phyloP scores from a whole-genome alignment of 805 yeast genomes.

The Yarrowia hollandica region DNA sequence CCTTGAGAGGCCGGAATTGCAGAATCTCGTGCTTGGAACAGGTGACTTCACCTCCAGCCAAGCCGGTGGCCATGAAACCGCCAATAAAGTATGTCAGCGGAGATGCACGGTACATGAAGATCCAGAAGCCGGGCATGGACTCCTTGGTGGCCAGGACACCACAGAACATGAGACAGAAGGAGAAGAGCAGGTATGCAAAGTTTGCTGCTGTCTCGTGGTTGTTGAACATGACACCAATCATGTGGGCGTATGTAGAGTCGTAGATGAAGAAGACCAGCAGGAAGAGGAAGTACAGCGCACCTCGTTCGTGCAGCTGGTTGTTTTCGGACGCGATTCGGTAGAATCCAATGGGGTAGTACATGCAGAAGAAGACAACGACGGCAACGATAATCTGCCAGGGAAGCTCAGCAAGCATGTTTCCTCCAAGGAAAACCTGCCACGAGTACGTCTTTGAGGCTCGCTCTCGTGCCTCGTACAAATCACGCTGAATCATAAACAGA shows the following conservation, averaged over 20 bases:
- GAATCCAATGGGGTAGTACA: constrained; percentile 73
- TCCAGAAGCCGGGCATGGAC: constrained; percentile 77
- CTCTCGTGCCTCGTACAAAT: constrained; percentile 69
- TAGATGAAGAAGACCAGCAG: constrained; percentile 50
- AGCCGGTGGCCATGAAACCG: constrained; percentile 50
- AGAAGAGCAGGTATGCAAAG: constrained; percentile 52
- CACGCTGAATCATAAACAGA: constrained; percentile 58
- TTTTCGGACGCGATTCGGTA: constrained; percentile 58
- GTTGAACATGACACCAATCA: constrained; percentile 47
- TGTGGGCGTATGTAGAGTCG: constrained; percentile 43
- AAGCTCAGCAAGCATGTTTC: constrained; percentile 64
- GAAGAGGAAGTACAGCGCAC: constrained; percentile 43
- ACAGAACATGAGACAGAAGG: constrained; percentile 60
- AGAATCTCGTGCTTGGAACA: constrained; percentile 55
- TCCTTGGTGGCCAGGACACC: constrained; percentile 59
- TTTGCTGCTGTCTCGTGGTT: constrained; percentile 56
- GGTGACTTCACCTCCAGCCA: constrained; percentile 49
- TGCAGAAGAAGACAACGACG: constrained; percentile 58
- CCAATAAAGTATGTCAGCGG: constrained; percentile 67
- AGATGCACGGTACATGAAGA: constrained; percentile 70
- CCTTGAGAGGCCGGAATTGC: constrained; percentile 52
- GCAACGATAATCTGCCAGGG: constrained; percentile 66
- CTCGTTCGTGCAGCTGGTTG: constrained; percentile 47
- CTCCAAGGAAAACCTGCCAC: constrained; percentile 62
- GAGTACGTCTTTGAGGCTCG: constrained; percentile 69